These are phyloP conservation scores for Ceratocystis lukuohia DNA, from an alignment of 2,329 filamentous ascomycete genomes.

Conservation along the genomic window DNA sequence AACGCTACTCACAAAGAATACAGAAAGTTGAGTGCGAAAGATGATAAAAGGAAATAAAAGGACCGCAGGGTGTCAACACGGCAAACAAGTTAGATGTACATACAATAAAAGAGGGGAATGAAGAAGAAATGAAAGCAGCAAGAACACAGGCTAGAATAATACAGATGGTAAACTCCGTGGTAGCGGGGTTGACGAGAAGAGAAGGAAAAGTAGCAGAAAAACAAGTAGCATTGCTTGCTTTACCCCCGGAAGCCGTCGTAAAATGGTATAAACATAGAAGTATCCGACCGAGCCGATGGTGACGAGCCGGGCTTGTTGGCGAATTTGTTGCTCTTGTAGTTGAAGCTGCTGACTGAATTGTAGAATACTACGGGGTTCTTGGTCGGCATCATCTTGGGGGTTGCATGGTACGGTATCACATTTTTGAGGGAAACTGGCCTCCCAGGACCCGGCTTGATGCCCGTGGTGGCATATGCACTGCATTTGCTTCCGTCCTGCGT, in stretches of 20 bases:
- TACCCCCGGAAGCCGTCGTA: background rate
- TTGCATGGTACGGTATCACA: slow-evolving; percentile 29
- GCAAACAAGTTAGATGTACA: background rate
- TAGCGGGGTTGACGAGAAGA: too few species aligned
- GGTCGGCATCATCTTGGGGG: slow-evolving; percentile 25
- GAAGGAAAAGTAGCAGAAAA: too few species aligned
- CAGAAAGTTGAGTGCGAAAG: background rate
- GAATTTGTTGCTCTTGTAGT: background rate
- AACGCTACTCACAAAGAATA: background rate
- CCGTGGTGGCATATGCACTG: background rate
- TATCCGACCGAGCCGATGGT: background rate
- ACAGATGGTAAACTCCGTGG: too few species aligned
- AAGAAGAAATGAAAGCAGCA: background rate
- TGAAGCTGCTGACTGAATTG: background rate
- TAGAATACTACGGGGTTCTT: background rate
- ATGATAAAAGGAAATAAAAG: background rate
- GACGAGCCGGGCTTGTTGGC: background rate
- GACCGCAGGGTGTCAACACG: too few species aligned
- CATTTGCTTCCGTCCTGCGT: slow-evolving; percentile 19
- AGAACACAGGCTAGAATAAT: too few species aligned
- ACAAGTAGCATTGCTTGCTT: background rate
- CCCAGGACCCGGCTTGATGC: slow-evolving; percentile 10
- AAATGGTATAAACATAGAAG: background rate
- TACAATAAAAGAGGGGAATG: background rate
- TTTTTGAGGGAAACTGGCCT: slow-evolving; percentile 23